Conservation (phyloP, 352 stramenopile species). For the Thalassiosira mediterranea region DNA sequence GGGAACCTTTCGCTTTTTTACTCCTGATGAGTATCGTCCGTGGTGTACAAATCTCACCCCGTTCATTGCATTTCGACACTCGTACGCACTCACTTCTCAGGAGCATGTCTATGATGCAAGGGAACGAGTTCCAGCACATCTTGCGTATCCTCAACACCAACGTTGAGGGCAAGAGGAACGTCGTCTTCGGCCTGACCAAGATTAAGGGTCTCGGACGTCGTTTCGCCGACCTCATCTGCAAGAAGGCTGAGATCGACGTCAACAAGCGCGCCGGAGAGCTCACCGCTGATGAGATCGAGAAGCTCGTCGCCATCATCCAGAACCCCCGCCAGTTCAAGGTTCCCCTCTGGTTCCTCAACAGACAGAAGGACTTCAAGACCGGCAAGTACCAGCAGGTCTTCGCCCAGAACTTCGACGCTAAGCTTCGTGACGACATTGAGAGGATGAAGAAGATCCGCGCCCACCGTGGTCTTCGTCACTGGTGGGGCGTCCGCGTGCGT, state of each 20-base stretch:
- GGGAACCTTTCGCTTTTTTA: no score
- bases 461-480: constrained; percentile 99
- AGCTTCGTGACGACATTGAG: constrained; percentile 99
- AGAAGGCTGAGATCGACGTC: constrained; percentile 99
- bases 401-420: constrained; percentile 97
- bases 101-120: constrained; percentile 83
- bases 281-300: constrained; percentile 99
- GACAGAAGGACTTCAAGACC: constrained; percentile 99
- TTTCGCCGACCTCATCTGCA: constrained; percentile 96
- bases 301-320: constrained; percentile 98
- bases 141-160: constrained; percentile 99
- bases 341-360: constrained; percentile 99
- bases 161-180: constrained; percentile 98
- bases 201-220: constrained; percentile 91
- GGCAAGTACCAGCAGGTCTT: constrained; percentile 99
- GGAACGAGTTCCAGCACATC: constrained; percentile 99
- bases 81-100: no score
- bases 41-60: no score
- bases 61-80: no score
- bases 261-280: constrained; percentile 98
- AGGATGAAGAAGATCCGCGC: constrained; percentile 99
- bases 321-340: constrained; percentile 99
- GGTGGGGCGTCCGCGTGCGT: constrained; percentile 99
- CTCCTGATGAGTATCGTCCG: no score
- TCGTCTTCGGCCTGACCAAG: constrained; percentile 91